Conservation (phyloP, 257 asterid genomes). For the Petunia secreta region DNA sequence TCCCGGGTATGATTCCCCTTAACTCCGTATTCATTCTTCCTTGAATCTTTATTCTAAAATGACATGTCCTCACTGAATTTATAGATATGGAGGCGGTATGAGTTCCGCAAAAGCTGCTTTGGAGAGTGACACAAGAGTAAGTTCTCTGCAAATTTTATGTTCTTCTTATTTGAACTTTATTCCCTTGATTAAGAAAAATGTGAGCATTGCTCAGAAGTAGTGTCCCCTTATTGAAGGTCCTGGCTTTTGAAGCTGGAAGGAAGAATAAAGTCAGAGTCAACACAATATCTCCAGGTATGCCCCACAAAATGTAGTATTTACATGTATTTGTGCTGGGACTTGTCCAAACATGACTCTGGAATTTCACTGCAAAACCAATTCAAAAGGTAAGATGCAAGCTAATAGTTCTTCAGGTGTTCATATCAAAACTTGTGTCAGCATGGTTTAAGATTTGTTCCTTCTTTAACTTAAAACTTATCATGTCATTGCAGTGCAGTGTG, state of each 20-base stretch:
- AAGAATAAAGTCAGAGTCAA: constrained; percentile 72
- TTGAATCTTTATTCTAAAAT: not conserved
- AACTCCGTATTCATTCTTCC: not conserved
- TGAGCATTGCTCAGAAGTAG: not conserved
- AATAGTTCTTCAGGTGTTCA: not conserved
- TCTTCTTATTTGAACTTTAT: constrained; percentile 9
- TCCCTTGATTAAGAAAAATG: not conserved
- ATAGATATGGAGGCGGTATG: constrained; percentile 96
- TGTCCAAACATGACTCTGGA: not conserved
- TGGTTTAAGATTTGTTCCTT: not conserved
- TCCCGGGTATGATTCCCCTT: constrained; percentile 68
- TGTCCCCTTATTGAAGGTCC: constrained; percentile 54
- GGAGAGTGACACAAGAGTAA: constrained; percentile 84
- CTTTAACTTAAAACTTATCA: not conserved
- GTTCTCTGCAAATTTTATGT: constrained; percentile 31
- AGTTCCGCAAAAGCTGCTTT: constrained; percentile 95
- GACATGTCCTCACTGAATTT: constrained; percentile 25
- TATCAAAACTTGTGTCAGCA: not conserved
- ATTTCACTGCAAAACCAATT: not conserved
- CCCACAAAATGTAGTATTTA: not conserved
- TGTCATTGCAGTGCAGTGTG: not conserved
- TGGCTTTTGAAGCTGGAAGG: constrained; percentile 97
- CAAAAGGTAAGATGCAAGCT: not conserved
- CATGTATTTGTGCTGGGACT: not conserved
- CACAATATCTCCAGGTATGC: constrained; percentile 96